Base-by-base conservation (phyloP, 2,329 filamentous ascomycete species). In the Teratosphaeria destructans region DNA sequence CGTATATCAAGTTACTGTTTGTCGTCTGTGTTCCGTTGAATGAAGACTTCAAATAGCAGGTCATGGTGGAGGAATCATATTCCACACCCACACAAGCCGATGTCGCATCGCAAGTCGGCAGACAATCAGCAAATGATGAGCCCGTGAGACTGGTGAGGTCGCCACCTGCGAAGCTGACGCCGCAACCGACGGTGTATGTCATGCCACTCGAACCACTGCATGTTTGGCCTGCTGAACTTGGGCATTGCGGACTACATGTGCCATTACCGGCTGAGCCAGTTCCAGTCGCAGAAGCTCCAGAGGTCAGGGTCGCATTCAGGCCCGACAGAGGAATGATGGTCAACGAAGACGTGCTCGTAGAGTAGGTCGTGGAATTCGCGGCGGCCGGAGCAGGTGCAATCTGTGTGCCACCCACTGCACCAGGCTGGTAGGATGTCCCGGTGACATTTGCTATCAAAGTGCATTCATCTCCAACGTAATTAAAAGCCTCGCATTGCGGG, bases 381-480 rank as follows among this genome's bases (percentile, higher is more conserved):
- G 26, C 23, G n/a, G 58, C 27, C 37, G 55, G 43, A 29, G 60
- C 39, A 19, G 57, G 34, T 3, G 35, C 23, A 3, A 66, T 61
- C 43, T 63, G 59, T 3, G 57, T 58, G 6, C 59, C 67, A 19
- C 63, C 66, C 2, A 67, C 61, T 16, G 64, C 69, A 52, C 65
- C 66, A 23, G 64, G 59, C 11, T 64, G 54, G 16, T 57, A 34
- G 6, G 57, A 59, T 14, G 65, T 64, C 7, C 70, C 68, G 14
- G 66, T 68, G 8, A 71, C 62, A 3, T 61, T 37, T 55, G 67
- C 69, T 54, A 72, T 66, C 8, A 72, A 54, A 1, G 67, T 70
- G 57, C 70, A 72, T 16, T 68, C 61, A 23, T 57, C 66, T 8
- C 59, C 63, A 23, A 67, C 62, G 57, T 68, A 71, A 47, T 71